phyloP scores from a whole-genome alignment of 306 rosid species.

The Trifolium subterraneum region DNA sequence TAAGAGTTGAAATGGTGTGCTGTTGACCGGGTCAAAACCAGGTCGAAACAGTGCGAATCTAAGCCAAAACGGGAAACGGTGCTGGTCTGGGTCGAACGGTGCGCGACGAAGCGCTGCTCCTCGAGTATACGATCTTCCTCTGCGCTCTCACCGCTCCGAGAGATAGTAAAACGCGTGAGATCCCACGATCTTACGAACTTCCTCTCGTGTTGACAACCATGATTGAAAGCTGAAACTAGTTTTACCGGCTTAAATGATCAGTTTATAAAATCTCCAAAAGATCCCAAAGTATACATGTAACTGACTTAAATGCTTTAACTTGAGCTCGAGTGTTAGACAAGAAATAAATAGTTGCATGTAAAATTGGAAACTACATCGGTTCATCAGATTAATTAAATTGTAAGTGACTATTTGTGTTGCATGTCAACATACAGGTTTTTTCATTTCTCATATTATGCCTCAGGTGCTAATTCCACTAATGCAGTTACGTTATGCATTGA shows the following conservation, averaged over 20 bases:
- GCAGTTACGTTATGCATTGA: constrained; percentile 25
- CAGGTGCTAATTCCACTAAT: not conserved
- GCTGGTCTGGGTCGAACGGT: too few relatives aligned
- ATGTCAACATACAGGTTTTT: constrained; percentile 13
- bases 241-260: not conserved
- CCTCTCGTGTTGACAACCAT: too few relatives aligned
- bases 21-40: too few relatives aligned
- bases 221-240: not conserved
- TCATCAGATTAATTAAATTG: not conserved
- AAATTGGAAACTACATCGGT: not conserved
- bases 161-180: too few relatives aligned
- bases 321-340: not conserved
- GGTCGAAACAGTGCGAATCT: too few relatives aligned
- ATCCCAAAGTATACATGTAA: not conserved
- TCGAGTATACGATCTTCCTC: too few relatives aligned
- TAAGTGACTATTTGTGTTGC: not conserved
- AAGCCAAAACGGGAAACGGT: too few relatives aligned
- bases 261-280: not conserved
- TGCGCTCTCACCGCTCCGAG: too few relatives aligned
- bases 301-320: not conserved
- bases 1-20: too few relatives aligned
- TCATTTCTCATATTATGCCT: not conserved
- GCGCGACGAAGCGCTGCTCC: too few relatives aligned
- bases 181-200: too few relatives aligned
- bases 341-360: constrained; percentile 10